Conservation (phyloP, 1,139 yeast genomes). For the Kurtzmaniella quercitrusa region DNA sequence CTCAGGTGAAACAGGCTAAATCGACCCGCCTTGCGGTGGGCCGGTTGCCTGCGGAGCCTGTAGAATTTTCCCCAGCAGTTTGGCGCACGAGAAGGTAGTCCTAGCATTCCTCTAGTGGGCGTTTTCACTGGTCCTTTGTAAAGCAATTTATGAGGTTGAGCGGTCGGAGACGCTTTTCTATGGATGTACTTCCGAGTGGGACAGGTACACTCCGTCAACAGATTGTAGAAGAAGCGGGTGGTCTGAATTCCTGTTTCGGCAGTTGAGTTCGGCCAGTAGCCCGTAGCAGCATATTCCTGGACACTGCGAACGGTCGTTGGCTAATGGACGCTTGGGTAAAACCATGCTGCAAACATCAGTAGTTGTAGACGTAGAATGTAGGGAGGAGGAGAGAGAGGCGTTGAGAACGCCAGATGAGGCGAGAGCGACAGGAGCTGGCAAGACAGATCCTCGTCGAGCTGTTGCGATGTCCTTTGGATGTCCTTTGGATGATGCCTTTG, state of each 20-base stretch:
- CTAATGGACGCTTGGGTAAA: slow-evolving; percentile 85
- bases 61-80: slow-evolving; percentile 49
- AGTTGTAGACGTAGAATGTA: neutral
- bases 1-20: slow-evolving; percentile 32
- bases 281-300: slow-evolving; percentile 86
- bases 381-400: too few relatives aligned
- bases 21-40: slow-evolving; percentile 9
- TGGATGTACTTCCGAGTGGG: slow-evolving; percentile 33
- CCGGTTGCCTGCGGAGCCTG: slow-evolving; percentile 28
- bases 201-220: slow-evolving; percentile 86
- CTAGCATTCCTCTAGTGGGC: slow-evolving; percentile 16
- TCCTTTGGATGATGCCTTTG: too few relatives aligned
- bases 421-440: too few relatives aligned
- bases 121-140: slow-evolving; percentile 38
- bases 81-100: slow-evolving; percentile 71
- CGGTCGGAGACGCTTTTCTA: slow-evolving; percentile 17
- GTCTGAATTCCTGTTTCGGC: slow-evolving; percentile 54
- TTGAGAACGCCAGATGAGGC: too few relatives aligned
- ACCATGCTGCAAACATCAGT: slow-evolving; percentile 77
- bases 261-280: slow-evolving; percentile 55
- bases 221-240: slow-evolving; percentile 62
- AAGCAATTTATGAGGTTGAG: slow-evolving; percentile 46
- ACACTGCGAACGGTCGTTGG: slow-evolving; percentile 82
- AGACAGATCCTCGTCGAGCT: too few relatives aligned
- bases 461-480: too few relatives aligned